Conservation (phyloP, 2,329 filamentous ascomycete genomes). For the Aspergillus calidoustus region DNA sequence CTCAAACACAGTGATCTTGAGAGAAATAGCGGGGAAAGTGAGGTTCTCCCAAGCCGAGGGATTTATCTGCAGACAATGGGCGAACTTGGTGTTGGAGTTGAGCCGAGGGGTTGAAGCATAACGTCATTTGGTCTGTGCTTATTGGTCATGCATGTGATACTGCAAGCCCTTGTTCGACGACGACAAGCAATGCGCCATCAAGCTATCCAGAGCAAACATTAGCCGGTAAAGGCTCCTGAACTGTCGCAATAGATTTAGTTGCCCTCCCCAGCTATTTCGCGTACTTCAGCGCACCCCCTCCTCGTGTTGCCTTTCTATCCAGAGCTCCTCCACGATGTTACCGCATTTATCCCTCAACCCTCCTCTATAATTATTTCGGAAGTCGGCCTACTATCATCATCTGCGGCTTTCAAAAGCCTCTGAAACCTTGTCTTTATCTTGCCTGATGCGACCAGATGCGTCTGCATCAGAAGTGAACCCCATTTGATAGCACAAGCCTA, state of each 20-base stretch:
- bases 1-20: neutral
- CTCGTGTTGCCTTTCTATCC: neutral
- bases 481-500: neutral
- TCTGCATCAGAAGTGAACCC: neutral
- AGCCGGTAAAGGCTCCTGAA: neutral
- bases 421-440: neutral
- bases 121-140: slow-evolving; percentile 3
- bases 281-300: neutral
- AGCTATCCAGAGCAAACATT: neutral
- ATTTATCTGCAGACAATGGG: neutral
- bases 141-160: neutral
- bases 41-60: neutral
- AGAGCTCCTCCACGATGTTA: neutral
- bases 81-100: neutral
- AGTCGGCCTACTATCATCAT: neutral
- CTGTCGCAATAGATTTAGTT: neutral
- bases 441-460: neutral
- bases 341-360: neutral
- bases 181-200: neutral
- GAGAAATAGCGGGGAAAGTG: neutral
- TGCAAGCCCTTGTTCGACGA: neutral
- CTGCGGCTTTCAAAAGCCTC: neutral
- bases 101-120: neutral
- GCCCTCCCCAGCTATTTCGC: neutral
- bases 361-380: neutral